These are phyloP conservation scores for Voacanga thouarsii DNA, from an alignment of 257 asterid genomes.

Conservation along the genomic window DNA sequence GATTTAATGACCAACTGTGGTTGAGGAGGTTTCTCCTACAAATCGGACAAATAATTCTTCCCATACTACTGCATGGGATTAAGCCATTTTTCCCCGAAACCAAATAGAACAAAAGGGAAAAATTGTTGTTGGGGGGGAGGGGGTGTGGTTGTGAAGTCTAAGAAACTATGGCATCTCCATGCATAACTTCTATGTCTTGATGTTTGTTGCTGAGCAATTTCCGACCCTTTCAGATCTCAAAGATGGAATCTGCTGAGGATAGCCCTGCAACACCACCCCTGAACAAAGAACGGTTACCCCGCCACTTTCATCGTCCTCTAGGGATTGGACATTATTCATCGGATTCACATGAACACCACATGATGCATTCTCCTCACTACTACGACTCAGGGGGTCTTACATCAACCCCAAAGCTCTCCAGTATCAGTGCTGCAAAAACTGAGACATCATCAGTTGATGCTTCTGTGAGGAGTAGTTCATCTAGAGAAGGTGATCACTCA, in stretches of 20 bases:
- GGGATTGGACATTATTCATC: conserved; percentile 48
- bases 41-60: neutral
- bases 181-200: neutral
- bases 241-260: conserved; percentile 54
- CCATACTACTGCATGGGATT: neutral
- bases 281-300: conserved; percentile 55
- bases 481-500: conserved; percentile 74
- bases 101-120: neutral
- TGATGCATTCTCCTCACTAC: conserved; percentile 33
- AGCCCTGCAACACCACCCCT: conserved; percentile 79
- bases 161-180: neutral
- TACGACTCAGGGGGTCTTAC: conserved; percentile 49
- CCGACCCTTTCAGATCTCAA: conserved; percentile 50
- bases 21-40: neutral
- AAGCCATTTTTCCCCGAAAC: neutral
- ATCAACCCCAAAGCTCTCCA: conserved; percentile 79
- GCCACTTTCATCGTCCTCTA: conserved; percentile 38
- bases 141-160: neutral
- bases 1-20: neutral
- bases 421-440: conserved; percentile 64
- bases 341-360: conserved; percentile 47
- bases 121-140: too few species aligned
- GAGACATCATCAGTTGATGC: conserved; percentile 77
- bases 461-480: conserved; percentile 71
- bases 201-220: conserved; percentile 6